A percentile compares a stretch with the other conserved stretches of the same genome.
Evolutionary conservation across 225 moss, liverwort and hornwort species (phyloP).

Genomic region (Marchantia polymorpha): DNA sequence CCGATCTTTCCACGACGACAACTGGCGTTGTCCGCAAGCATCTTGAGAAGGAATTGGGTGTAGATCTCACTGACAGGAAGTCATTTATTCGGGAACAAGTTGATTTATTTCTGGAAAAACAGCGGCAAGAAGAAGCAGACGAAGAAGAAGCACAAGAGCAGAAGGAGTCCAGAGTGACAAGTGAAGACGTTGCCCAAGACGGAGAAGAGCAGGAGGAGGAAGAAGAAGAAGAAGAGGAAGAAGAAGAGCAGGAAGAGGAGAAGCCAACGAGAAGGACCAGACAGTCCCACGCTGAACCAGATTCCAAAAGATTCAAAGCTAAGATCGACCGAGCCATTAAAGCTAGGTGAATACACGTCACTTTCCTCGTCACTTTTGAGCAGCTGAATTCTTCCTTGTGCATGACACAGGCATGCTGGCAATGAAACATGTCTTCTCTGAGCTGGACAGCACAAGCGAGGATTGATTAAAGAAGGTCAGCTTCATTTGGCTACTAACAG

Average conservation of each 20-base stretch:
- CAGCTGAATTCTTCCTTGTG: not conserved
- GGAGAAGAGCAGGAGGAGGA: slow-evolving; percentile 32
- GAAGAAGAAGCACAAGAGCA: slow-evolving; percentile 22
- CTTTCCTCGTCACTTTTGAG: not conserved
- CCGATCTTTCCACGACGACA: slow-evolving; percentile 72
- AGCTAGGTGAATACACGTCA: slow-evolving; percentile 52
- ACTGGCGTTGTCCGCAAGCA: slow-evolving; percentile 70
- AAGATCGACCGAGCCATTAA: slow-evolving; percentile 84
- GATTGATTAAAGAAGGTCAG: not conserved
- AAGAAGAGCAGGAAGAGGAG: slow-evolving; percentile 41
- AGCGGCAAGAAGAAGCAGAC: slow-evolving; percentile 37
- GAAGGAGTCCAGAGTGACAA: slow-evolving; percentile 17
- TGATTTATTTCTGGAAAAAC: slow-evolving; percentile 55
- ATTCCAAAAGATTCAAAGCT: slow-evolving; percentile 76
- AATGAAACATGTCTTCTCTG: not conserved
- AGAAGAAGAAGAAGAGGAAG: slow-evolving; percentile 22
- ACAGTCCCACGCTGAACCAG: slow-evolving; percentile 45
- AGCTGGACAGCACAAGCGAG: not conserved
- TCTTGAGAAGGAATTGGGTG: slow-evolving; percentile 69
- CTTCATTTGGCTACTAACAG: not conserved
- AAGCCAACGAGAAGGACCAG: slow-evolving; percentile 31
- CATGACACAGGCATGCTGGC: not conserved
- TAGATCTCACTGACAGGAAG: slow-evolving; percentile 78
- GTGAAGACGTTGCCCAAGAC: slow-evolving; percentile 8
- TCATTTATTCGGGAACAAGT: slow-evolving; percentile 78